Percentiles rank a stretch among this genome's conserved stretches.
phyloP scores from a whole-genome alignment of 202 grass and related monocot species.

The Musa balbisiana region DNA sequence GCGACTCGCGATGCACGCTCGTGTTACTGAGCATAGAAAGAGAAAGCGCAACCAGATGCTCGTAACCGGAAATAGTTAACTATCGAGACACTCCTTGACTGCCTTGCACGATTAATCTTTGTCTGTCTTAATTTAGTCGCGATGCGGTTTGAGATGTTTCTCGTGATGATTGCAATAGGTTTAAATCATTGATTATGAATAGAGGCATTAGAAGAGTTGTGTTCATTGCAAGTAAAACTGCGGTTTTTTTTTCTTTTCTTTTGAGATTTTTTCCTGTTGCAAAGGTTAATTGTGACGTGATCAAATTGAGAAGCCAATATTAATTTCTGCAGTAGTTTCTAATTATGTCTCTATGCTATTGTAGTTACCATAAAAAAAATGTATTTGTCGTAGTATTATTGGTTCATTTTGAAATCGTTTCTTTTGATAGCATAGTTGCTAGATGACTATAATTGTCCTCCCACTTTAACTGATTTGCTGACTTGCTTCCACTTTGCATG shows the following conservation, averaged over 20 bases:
- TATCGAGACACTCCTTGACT: neutral
- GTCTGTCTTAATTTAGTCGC: neutral
- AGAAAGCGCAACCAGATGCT: neutral
- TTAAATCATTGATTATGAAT: neutral
- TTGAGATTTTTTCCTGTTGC: too few species aligned
- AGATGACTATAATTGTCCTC: neutral
- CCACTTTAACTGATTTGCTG: neutral
- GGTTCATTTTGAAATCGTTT: neutral
- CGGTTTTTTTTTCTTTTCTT: neutral
- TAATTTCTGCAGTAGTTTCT: neutral
- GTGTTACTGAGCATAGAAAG: neutral
- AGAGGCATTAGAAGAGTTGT: neutral
- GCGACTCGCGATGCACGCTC: neutral
- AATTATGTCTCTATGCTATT: neutral
- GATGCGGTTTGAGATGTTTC: neutral
- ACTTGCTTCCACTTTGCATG: neutral
- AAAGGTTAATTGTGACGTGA: neutral
- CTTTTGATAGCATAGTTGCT: neutral
- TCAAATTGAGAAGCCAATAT: neutral
- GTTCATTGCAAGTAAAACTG: neutral
- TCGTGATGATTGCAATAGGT: neutral
- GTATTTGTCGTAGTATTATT: neutral
- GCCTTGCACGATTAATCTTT: neutral
- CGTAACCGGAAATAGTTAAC: neutral
- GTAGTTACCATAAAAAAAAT: neutral